Evolutionary conservation across 306 rosid species (phyloP), one percentile per base, ranked within the genome.

Genomic region (Elaeagnus macrophylla): DNA sequence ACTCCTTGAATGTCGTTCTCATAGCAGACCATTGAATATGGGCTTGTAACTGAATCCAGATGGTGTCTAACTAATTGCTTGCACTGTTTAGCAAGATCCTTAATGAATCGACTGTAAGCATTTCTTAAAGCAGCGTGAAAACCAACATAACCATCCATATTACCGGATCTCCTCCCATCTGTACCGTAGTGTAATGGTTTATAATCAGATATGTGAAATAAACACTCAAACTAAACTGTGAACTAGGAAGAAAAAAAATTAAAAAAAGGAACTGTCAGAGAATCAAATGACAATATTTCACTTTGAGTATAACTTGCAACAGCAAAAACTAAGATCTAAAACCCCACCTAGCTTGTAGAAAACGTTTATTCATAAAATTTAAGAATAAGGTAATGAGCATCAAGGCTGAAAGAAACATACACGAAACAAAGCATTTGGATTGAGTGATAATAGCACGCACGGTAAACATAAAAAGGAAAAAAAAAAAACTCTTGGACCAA

Each of bases 21-120:
- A 37, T 84, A 78, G 78, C 93, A 85, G 65, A 84, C 93, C 77
- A 82, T 85, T 47, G 99, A 91, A 66, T 91, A 87, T 53, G 96
- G 96, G 70, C 99, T 87, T 36, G 96, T 91, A 71, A 80, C 96
- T 57, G 96, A 84, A 70, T 91, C 93, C 53, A 91, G 83, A 69
- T 91, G 99, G 74, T 91, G 93, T 61, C 89, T 69, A 56, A 87
- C 89, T 57, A 91, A 81, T 61, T 80, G 77, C 77, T 91, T 91
- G 93, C 89, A 82, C 56, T 91, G 83, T 77, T 75, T 87, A 48
- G 93, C 79, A 17, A 86, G 89, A 65, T 91, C 89, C 77, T 68
- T 77, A 37, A 84, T 60, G 60, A 91, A 91, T 44, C 79, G 87
- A 75, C 37, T 76, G 72, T 84, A 84, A 15, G 93, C 87, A 58